Conservation (phyloP, 495 filamentous ascomycete species). For the Aspergillus conjunctus region DNA sequence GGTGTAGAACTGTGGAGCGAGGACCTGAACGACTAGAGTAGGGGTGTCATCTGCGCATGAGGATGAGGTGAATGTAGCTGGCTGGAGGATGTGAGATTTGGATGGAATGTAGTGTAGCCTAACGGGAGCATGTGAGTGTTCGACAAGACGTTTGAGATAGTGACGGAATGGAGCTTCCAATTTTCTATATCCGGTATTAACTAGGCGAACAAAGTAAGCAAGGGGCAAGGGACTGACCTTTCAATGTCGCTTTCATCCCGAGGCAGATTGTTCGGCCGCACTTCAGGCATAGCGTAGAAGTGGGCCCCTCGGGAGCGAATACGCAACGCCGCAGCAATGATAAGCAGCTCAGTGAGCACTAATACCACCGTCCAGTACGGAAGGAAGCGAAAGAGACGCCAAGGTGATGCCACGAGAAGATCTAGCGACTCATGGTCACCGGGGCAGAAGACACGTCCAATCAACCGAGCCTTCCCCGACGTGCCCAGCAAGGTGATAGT, state of each 20-base stretch:
- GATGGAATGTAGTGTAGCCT: constrained; percentile 3
- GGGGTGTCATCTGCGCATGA: not conserved
- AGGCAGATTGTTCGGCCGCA: constrained; percentile 5
- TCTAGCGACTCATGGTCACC: not conserved
- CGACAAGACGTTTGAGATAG: constrained; percentile 7
- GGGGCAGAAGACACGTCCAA: constrained; percentile 12
- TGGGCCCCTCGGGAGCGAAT: constrained; percentile 3
- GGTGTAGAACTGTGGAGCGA: constrained; percentile 10
- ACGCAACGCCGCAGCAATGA: constrained; percentile 1
- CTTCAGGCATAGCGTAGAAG: constrained; percentile 13
- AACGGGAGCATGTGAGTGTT: not conserved
- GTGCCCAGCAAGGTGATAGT: constrained; percentile 6
- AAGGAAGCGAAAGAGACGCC: constrained; percentile 7
- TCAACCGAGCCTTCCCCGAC: constrained; percentile 1
- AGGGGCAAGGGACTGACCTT: not conserved
- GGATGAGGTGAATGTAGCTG: constrained; percentile 6
- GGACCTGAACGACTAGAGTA: constrained; percentile 7
- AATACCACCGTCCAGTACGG: constrained; percentile 11
- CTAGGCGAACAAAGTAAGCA: not conserved
- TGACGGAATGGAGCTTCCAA: constrained; percentile 7
- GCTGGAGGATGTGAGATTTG: constrained; percentile 9
- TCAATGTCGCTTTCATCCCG: constrained; percentile 7
- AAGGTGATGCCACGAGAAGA: not conserved
- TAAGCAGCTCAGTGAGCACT: constrained; percentile 8
- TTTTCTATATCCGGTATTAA: not conserved